Percentiles rank a stretch among this genome's conserved stretches.
Conservation (phyloP, 345 rosid genomes). For the Trapa bicornis region DNA sequence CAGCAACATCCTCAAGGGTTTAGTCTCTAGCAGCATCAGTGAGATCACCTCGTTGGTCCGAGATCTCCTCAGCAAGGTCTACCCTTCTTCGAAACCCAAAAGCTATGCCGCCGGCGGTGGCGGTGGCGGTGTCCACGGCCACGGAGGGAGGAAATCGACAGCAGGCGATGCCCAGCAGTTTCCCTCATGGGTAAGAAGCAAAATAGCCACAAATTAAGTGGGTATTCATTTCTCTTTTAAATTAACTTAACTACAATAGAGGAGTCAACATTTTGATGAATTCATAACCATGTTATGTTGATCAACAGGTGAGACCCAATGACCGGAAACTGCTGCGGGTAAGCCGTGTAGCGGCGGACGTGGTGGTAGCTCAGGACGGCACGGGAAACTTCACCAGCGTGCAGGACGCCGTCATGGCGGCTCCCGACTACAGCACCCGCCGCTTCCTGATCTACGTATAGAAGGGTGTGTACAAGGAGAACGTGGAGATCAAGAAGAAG, state of each 20-base stretch:
- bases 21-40: conserved; percentile 41
- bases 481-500: conserved; percentile 78
- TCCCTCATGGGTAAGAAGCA: conserved; percentile 50
- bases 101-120: background rate
- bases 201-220: background rate
- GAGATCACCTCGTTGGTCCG: conserved; percentile 38
- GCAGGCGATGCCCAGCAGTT: conserved; percentile 14
- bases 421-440: conserved; percentile 39
- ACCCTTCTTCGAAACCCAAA: conserved; percentile 18
- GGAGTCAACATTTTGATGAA: no score
- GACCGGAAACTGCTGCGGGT: conserved; percentile 40
- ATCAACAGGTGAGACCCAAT: conserved; percentile 1
- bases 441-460: conserved; percentile 48
- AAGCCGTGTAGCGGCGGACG: conserved; percentile 30
- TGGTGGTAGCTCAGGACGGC: conserved; percentile 64
- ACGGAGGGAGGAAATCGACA: background rate
- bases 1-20: conserved; percentile 28
- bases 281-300: background rate
- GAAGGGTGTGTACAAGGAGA: conserved; percentile 53
- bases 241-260: no score
- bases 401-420: conserved; percentile 54
- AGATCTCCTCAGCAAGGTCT: conserved; percentile 42
- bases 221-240: no score
- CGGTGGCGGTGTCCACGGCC: background rate
- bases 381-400: conserved; percentile 52